Conservation (phyloP, 2,329 filamentous ascomycete genomes). For the Arthrobotrys entomopaga region DNA sequence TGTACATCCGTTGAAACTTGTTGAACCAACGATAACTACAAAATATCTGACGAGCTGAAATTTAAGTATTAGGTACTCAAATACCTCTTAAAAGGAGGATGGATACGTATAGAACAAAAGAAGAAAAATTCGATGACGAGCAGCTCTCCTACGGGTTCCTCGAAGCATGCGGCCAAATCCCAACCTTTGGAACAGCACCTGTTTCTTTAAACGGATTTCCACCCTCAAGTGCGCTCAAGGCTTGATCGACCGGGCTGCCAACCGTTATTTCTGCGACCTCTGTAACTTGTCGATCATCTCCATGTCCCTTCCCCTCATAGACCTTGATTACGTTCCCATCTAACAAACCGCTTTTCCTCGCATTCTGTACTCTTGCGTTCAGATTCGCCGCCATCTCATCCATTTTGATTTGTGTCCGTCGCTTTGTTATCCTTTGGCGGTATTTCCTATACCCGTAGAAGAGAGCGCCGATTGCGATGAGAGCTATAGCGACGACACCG, state of each 20-base stretch:
- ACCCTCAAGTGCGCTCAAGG: slow-evolving; percentile 36
- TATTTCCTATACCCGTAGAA: slow-evolving; percentile 54
- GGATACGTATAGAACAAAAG: neutral
- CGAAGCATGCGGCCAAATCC: slow-evolving; percentile 33
- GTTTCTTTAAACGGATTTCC: slow-evolving; percentile 32
- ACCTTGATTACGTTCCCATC: slow-evolving; percentile 43
- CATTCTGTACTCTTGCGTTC: slow-evolving; percentile 45
- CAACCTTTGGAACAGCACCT: slow-evolving; percentile 22
- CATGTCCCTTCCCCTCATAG: slow-evolving; percentile 42
- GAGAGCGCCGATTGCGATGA: slow-evolving; percentile 43
- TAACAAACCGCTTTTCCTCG: slow-evolving; percentile 38
- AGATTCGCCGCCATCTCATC: slow-evolving; percentile 46
- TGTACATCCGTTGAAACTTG: neutral
- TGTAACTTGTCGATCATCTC: slow-evolving; percentile 26
- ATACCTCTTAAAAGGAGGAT: neutral
- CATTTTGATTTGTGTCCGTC: slow-evolving; percentile 50
- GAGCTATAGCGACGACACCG: slow-evolving; percentile 37
- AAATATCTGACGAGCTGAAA: neutral
- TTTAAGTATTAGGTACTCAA: neutral
- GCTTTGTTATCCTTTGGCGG: slow-evolving; percentile 29
- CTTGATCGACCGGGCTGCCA: slow-evolving; percentile 45
- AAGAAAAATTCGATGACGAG: neutral
- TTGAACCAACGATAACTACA: neutral
- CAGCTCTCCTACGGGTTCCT: neutral
- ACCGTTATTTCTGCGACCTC: slow-evolving; percentile 47